Evolutionary conservation across 2,329 filamentous ascomycete genomes (phyloP).

Genomic region (Colletotrichum limetticola): DNA sequence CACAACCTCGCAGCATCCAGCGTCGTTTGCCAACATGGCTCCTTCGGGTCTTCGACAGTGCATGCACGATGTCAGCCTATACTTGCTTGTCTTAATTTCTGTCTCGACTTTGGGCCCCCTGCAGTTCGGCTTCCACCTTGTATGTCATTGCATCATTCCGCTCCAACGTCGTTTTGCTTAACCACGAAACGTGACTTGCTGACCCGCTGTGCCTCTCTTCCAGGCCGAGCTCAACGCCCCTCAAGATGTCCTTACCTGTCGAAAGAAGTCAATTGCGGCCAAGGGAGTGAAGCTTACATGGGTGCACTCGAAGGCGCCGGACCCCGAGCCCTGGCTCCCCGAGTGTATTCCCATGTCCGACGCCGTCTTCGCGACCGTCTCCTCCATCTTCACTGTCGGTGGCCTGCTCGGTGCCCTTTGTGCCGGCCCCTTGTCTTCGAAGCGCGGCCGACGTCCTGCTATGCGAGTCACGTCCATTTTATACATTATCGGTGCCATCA

Average conservation of each 20-base stretch:
- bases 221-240: slow-evolving; percentile 96
- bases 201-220: neutral
- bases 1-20: neutral
- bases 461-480: slow-evolving; percentile 83
- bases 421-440: slow-evolving; percentile 82
- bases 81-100: slow-evolving; percentile 80
- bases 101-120: slow-evolving; percentile 87
- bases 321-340: slow-evolving; percentile 56
- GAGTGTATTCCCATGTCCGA: slow-evolving; percentile 91
- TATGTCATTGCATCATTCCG: slow-evolving; percentile 52
- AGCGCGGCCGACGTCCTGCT: slow-evolving; percentile 77
- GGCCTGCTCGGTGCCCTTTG: slow-evolving; percentile 85
- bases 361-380: slow-evolving; percentile 84
- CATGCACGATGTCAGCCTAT: slow-evolving; percentile 71
- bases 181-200: neutral
- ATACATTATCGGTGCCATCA: slow-evolving; percentile 78
- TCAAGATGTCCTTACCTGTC: slow-evolving; percentile 92
- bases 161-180: neutral
- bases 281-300: slow-evolving; percentile 39
- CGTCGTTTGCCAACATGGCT: slow-evolving; percentile 42
- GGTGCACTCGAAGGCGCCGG: slow-evolving; percentile 41
- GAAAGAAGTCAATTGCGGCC: slow-evolving; percentile 59
- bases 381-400: slow-evolving; percentile 91
- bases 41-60: slow-evolving; percentile 51
- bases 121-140: slow-evolving; percentile 94